Percentiles rank a stretch among this genome's conserved stretches.
Evolutionary conservation across 139 green algal genomes (phyloP).

Genomic region (Micractinium conductrix): DNA sequence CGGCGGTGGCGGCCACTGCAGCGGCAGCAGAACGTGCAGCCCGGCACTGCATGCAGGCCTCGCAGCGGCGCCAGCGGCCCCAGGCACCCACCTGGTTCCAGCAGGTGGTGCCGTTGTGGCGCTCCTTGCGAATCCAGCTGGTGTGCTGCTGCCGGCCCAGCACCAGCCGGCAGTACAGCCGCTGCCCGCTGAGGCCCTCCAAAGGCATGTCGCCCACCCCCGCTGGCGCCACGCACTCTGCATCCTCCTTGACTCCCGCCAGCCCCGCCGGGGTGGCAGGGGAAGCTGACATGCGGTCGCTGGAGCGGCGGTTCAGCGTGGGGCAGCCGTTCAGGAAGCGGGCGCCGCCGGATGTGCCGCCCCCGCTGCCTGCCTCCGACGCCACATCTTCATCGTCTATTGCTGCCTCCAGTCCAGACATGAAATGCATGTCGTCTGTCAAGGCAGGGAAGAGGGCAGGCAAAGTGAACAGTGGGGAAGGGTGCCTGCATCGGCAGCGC

Average conservation of each 20-base stretch:
- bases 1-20: no score
- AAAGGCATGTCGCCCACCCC: neutral
- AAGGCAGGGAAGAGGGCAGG: neutral
- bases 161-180: slow-evolving; percentile 21
- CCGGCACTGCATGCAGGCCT: no score
- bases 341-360: neutral
- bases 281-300: neutral
- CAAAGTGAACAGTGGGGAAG: no score
- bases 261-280: no score
- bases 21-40: no score
- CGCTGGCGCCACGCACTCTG: neutral
- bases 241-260: neutral
- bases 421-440: neutral
- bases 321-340: no score
- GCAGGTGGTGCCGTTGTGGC: neutral
- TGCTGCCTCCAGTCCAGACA: no score
- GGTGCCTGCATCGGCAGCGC: no score
- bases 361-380: neutral
- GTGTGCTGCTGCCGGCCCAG: slow-evolving; percentile 33
- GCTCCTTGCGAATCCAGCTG: neutral
- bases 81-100: slow-evolving; percentile 14
- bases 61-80: no score
- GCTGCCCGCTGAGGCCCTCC: neutral
- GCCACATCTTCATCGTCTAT: neutral
- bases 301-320: no score